A percentile compares a stretch with the other conserved stretches of the same genome.
These are phyloP conservation scores for Nannizziopsis barbatae DNA, from an alignment of 2,329 filamentous ascomycete genomes.

Conservation along the genomic window DNA sequence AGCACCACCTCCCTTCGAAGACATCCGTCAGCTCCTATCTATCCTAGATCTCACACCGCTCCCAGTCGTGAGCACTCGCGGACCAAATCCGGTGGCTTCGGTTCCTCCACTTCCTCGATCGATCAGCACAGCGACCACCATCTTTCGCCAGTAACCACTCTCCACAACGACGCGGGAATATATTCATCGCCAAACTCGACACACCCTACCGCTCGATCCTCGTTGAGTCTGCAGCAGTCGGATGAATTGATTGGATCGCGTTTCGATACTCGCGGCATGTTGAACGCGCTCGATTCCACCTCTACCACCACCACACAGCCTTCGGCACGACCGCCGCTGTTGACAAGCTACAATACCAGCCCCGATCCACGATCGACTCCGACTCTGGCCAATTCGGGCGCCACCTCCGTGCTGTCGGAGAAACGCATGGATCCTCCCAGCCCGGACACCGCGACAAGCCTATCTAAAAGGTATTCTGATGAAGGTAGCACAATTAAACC, in stretches of 20 bases:
- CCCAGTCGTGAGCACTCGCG: conserved; percentile 34
- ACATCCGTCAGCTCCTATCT: conserved; percentile 38
- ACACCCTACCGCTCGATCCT: conserved; percentile 27
- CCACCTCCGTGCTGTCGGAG: conserved; percentile 45
- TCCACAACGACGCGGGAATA: conserved; percentile 24
- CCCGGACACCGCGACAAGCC: conserved; percentile 41
- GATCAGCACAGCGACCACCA: conserved; percentile 34
- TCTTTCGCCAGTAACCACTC: conserved; percentile 32
- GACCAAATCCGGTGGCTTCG: conserved; percentile 38
- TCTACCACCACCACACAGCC: conserved; percentile 27
- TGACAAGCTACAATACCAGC: conserved; percentile 41
- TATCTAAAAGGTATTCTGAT: conserved; percentile 62
- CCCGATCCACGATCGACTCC: conserved; percentile 47
- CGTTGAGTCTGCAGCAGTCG: conserved; percentile 30
- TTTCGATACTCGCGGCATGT: conserved; percentile 36
- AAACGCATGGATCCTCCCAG: conserved; percentile 41
- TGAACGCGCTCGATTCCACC: conserved; percentile 35
- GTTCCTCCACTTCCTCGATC: conserved; percentile 39
- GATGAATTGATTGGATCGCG: conserved; percentile 37
- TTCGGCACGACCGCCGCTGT: conserved; percentile 34
- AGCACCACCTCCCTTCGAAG: conserved; percentile 36
- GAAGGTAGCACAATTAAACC: conserved; percentile 53
- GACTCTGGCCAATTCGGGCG: conserved; percentile 53
- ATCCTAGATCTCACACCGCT: conserved; percentile 33
- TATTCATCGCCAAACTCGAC: conserved; percentile 21